Evolutionary conservation across 1,284 basidiomycete species (phyloP), one percentile per base, ranked within the genome.

Genomic region (Heliocybe sulcata): DNA sequence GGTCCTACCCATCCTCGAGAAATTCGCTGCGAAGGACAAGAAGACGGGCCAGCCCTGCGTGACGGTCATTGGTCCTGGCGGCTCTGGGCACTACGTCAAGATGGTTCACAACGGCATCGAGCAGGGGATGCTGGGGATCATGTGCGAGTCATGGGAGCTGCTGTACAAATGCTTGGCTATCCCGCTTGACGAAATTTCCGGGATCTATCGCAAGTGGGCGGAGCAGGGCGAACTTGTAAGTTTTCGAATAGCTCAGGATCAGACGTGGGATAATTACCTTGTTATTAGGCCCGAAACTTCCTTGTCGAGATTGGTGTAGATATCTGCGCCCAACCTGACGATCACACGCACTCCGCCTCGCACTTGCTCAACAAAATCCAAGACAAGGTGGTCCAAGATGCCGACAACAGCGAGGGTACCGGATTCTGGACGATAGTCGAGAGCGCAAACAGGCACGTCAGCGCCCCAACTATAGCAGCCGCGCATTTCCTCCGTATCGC

Each of bases 61-160:
- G 9, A 54, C 58, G 38, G 59, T 54, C 29, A 49, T 63, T 10
- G 62, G 64, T 11, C 59, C 60, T 23, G 57, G 60, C 3, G 58
- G 60, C 25, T 59, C 59, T 38, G 59, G 60, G 25, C 62, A 61
- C 56, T 64, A 62, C 45, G 63, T 63, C 16, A 63, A 64, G 60
- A 63, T 64, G 63, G 59, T 63, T 35, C 62, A 64, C 54, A 64
- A 63, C 38, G 61, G 64, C 12, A 63, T 65, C 55, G 62, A 63
- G 57, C 59, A 64, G 55, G 61, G 61, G 26, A 60, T 63, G 22
- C 56, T 62, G 25, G 60, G 62, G n/a, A 53, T 61, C 50, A 57
- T 62, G 42, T 55, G 54, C 55, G 60, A 61, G 53, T 56, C 60
- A 12, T 63, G 63, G 62, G 60, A 62, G 54, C 25, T 63, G 35